Evolutionary conservation across 2,329 filamentous ascomycete genomes (phyloP).

Genomic region (Gnomoniopsis smithogilvyi): DNA sequence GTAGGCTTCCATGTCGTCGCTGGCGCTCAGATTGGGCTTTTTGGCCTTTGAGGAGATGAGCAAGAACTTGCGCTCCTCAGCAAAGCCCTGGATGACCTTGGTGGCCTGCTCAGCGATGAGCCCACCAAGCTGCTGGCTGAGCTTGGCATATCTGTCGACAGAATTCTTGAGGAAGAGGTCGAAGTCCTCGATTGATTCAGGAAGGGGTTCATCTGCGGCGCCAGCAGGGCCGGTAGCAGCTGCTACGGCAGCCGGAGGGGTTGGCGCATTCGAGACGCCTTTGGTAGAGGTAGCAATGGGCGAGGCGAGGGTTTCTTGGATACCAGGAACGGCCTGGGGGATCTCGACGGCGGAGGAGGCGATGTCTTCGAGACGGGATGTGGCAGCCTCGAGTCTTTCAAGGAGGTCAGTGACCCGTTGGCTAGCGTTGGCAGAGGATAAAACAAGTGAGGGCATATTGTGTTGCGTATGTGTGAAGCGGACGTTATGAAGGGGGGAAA

Average conservation of each 20-base stretch:
- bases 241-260: conserved; percentile 33
- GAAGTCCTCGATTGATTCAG: conserved; percentile 82
- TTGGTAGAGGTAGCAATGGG: conserved; percentile 28
- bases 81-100: conserved; percentile 63
- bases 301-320: conserved; percentile 37
- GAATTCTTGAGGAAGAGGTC: conserved; percentile 72
- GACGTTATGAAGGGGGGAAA: not conserved
- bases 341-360: conserved; percentile 70
- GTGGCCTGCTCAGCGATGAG: conserved; percentile 72
- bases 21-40: conserved; percentile 69
- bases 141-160: conserved; percentile 72
- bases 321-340: conserved; percentile 47
- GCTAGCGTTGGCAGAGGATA: conserved; percentile 19
- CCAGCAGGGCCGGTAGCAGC: conserved; percentile 36
- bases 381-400: conserved; percentile 89
- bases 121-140: conserved; percentile 75
- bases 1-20: conserved; percentile 59
- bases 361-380: conserved; percentile 93
- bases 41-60: conserved; percentile 86
- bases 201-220: conserved; percentile 54
- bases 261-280: conserved; percentile 28
- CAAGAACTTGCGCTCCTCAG: conserved; percentile 82
- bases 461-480: not conserved
- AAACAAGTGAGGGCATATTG: conserved; percentile 19
- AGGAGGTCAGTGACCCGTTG: conserved; percentile 46